Evolutionary conservation across 768 basidiomycete species (phyloP).

Genomic region (Auriculariales sp.): DNA sequence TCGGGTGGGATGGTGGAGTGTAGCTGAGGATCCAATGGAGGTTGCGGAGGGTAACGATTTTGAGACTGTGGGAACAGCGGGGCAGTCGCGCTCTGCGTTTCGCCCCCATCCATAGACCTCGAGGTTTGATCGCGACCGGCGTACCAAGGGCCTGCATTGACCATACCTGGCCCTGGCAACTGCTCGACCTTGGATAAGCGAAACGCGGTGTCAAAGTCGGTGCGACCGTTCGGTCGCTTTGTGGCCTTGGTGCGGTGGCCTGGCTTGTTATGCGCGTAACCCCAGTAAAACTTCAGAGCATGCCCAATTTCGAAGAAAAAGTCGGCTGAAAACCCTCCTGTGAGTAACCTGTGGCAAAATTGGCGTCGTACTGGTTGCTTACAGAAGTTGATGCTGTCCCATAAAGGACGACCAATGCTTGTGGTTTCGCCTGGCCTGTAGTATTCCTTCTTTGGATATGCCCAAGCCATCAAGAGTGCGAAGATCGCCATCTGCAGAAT

Average conservation of each 20-base stretch:
- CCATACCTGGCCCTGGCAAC: too few relatives aligned
- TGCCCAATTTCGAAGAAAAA: conserved; percentile 48
- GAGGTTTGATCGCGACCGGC: too few relatives aligned
- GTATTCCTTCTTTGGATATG: conserved; percentile 65
- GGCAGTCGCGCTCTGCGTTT: not conserved
- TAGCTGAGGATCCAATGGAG: too few relatives aligned
- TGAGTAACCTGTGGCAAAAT: conserved; percentile 1
- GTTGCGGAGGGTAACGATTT: not conserved
- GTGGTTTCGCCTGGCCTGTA: conserved; percentile 31
- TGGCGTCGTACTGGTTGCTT: conserved; percentile 12
- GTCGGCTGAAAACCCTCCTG: conserved; percentile 29
- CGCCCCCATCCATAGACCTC: too few relatives aligned
- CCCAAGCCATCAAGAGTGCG: conserved; percentile 66
- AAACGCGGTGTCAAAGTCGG: not conserved
- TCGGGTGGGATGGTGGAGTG: not conserved
- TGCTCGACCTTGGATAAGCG: not conserved
- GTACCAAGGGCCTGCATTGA: too few relatives aligned
- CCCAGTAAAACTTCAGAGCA: conserved; percentile 49
- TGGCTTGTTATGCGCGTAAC: conserved; percentile 22
- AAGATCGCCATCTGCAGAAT: conserved; percentile 66
- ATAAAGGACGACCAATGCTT: conserved; percentile 52
- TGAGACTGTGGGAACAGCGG: not conserved
- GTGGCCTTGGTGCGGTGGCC: conserved; percentile 6
- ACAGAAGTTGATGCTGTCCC: conserved; percentile 47
- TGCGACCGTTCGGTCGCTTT: not conserved